phyloP scores from a whole-genome alignment of 2,329 filamentous ascomycete genomes.

The Hypomyces rosellus region DNA sequence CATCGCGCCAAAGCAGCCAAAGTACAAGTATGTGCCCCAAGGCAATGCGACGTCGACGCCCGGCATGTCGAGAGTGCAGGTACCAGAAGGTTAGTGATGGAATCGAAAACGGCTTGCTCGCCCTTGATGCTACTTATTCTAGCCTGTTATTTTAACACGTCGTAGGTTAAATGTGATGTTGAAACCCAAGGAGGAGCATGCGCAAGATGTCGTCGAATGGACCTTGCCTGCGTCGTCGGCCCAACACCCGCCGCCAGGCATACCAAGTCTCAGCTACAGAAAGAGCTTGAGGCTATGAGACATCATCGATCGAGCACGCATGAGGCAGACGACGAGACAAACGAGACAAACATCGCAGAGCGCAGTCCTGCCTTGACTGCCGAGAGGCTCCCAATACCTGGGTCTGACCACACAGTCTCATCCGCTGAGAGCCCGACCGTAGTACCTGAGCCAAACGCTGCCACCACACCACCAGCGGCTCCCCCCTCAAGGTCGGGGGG shows the following conservation, averaged over 20 bases:
- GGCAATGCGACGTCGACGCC: constrained; percentile 2
- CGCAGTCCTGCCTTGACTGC: not conserved
- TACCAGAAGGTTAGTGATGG: constrained; percentile 1
- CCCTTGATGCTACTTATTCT: not conserved
- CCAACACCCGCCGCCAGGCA: constrained; percentile 4
- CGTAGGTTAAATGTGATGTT: constrained; percentile 7
- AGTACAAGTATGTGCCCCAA: not conserved
- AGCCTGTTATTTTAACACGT: not conserved
- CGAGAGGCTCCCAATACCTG: not conserved
- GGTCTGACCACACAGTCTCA: too few species aligned
- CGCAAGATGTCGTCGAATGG: constrained; percentile 6
- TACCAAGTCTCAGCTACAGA: constrained; percentile 5
- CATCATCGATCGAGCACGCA: not conserved
- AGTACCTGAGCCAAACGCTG: too few species aligned
- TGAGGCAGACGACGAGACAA: not conserved
- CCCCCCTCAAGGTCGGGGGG: too few species aligned
- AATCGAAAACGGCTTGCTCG: not conserved
- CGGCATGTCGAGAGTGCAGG: constrained; percentile 7
- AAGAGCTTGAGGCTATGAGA: constrained; percentile 3
- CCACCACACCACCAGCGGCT: too few species aligned
- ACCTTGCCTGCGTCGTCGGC: not conserved
- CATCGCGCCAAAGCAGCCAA: too few species aligned
- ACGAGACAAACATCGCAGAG: not conserved
- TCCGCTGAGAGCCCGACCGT: too few species aligned
- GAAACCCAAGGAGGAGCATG: not conserved